phyloP scores from a whole-genome alignment of 495 filamentous ascomycete species.

The Xylaria venustula region DNA sequence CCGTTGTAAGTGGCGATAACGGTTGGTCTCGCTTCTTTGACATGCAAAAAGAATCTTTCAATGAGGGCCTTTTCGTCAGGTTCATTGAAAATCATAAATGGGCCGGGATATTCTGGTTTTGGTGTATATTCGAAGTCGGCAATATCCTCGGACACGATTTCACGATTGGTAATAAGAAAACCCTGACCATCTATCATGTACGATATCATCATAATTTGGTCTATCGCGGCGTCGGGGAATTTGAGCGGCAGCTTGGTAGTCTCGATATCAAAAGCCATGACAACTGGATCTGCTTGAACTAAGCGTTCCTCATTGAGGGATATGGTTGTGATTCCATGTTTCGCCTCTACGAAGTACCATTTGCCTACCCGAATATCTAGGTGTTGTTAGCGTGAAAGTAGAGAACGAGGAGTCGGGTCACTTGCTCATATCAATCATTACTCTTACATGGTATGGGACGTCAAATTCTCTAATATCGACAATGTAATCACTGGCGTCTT shows the following conservation, averaged over 20 bases:
- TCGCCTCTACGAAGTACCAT: constrained; percentile 95
- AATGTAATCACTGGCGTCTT: constrained; percentile 94
- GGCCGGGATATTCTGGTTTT: constrained; percentile 90
- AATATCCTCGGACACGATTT: constrained; percentile 98
- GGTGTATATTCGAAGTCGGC: constrained; percentile 98
- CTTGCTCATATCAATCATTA: constrained; percentile 91
- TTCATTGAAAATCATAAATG: constrained; percentile 97
- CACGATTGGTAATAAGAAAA: constrained; percentile 96
- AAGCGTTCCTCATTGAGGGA: constrained; percentile 85
- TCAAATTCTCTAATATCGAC: constrained; percentile 99
- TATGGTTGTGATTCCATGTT: constrained; percentile 81
- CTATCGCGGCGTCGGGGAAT: constrained; percentile 92
- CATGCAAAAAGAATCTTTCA: constrained; percentile 91
- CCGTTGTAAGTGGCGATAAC: constrained; percentile 99
- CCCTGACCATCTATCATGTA: constrained; percentile 99
- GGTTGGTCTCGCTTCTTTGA: constrained; percentile 91
- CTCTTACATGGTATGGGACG: constrained; percentile 98
- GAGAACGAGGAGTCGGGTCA: not conserved
- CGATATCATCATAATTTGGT: constrained; percentile 99
- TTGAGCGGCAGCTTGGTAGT: constrained; percentile 95
- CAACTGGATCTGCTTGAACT: constrained; percentile 85
- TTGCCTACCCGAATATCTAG: constrained; percentile 91
- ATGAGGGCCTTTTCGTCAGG: constrained; percentile 85
- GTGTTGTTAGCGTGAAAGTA: constrained; percentile 23
- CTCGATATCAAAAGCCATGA: constrained; percentile 98